phyloP scores from a whole-genome alignment of 2,329 filamentous ascomycete species.

The Beauveria asiatica region DNA sequence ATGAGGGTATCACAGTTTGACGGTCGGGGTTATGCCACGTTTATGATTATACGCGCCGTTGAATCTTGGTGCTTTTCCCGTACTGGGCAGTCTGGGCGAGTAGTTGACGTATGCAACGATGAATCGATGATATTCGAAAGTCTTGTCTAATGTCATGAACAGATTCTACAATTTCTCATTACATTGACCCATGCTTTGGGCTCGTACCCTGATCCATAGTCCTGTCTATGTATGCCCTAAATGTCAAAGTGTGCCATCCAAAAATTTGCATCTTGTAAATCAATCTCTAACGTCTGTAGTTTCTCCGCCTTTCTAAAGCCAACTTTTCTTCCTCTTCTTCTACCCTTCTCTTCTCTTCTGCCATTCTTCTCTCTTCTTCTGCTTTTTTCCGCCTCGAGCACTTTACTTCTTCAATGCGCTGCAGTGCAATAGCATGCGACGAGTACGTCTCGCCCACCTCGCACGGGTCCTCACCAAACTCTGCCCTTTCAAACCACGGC shows the following conservation, averaged over 20 bases:
- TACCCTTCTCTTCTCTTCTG: too few species aligned
- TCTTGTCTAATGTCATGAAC: not conserved
- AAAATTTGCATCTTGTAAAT: not conserved
- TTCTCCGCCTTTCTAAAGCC: not conserved
- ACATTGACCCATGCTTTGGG: too few species aligned
- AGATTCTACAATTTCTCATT: not conserved
- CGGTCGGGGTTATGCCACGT: too few species aligned
- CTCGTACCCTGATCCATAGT: not conserved
- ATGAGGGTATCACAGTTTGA: too few species aligned
- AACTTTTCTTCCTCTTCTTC: not conserved
- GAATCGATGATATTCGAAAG: not conserved
- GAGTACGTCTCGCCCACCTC: constrained; percentile 26
- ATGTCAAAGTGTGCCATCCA: not conserved
- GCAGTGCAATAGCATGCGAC: constrained; percentile 24
- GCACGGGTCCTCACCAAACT: constrained; percentile 30
- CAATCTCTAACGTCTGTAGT: not conserved
- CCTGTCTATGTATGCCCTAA: not conserved
- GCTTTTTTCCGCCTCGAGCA: not conserved
- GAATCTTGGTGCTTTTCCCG: too few species aligned
- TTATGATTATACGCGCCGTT: too few species aligned
- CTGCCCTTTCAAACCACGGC: constrained; percentile 27
- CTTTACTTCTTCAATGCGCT: constrained; percentile 24
- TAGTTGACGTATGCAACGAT: constrained; percentile 4
- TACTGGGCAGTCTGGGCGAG: constrained; percentile 29
- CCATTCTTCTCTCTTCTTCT: too few species aligned